Evolutionary conservation across 2,329 filamentous ascomycete species (phyloP).

Genomic region (Fusarium newnesense): DNA sequence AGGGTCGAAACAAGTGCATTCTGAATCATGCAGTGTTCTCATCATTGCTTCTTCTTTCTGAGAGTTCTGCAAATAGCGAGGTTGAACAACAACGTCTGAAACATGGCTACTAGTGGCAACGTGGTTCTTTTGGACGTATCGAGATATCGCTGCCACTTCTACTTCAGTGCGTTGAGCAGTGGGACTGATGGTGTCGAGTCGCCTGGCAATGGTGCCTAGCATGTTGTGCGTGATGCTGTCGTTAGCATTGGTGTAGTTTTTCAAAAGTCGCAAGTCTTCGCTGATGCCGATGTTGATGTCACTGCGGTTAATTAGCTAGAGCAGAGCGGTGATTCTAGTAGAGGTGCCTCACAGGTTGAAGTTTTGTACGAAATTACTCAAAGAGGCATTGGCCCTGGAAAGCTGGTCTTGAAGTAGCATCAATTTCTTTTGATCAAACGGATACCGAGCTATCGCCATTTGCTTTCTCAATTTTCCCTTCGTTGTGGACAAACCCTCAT

Average conservation of each 20-base stretch:
- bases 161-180: rapidly evolving
- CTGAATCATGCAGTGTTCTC: too few relatives aligned
- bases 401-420: not conserved
- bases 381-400: not conserved
- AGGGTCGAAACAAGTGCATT: too few relatives aligned
- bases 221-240: not conserved
- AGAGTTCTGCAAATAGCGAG: too few relatives aligned
- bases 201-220: not conserved
- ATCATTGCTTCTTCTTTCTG: too few relatives aligned
- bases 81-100: too few relatives aligned
- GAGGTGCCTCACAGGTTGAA: not conserved
- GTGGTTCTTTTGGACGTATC: rapidly evolving
- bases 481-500: rapidly evolving
- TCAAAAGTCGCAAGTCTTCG: not conserved
- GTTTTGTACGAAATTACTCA: not conserved
- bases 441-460: not conserved
- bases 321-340: rapidly evolving
- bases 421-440: not conserved
- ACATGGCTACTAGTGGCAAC: rapidly evolving
- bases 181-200: rapidly evolving
- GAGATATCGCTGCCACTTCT: rapidly evolving
- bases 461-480: not conserved
- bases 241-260: rapidly evolving
- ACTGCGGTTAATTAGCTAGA: not conserved
- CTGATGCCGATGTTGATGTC: not conserved